Conservation (phyloP, 2,329 filamentous ascomycete species). For the Orbilia oligospora region DNA sequence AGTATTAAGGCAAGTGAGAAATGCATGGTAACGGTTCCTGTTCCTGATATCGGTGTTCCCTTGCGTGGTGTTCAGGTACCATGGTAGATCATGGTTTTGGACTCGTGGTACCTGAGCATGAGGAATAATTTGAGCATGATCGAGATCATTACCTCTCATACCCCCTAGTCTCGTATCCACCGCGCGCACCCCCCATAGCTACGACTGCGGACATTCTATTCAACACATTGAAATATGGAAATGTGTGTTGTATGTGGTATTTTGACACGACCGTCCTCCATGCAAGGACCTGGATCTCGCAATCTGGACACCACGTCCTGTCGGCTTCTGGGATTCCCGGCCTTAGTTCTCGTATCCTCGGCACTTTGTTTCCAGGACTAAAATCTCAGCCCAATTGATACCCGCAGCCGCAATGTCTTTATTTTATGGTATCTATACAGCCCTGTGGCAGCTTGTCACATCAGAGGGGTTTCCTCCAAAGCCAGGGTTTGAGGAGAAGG, state of each 20-base stretch:
- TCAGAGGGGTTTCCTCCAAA: conserved; percentile 65
- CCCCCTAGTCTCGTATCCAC: no score
- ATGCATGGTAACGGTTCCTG: neutral
- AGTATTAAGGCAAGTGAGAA: neutral
- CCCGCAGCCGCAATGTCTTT: conserved; percentile 13
- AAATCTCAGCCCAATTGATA: neutral
- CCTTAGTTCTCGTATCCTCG: neutral
- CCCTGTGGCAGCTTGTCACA: conserved; percentile 5
- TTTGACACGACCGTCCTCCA: neutral
- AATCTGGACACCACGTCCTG: neutral
- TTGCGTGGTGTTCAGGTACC: conserved; percentile 7
- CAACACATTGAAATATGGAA: neutral
- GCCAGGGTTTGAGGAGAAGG: conserved; percentile 68
- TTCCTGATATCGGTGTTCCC: no score
- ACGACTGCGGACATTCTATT: no score
- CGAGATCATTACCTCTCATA: neutral
- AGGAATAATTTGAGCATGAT: conserved; percentile 32
- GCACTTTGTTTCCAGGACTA: conserved; percentile 12
- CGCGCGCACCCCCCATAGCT: no score
- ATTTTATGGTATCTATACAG: conserved; percentile 18
- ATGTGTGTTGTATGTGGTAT: conserved; percentile 11
- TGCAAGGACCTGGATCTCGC: neutral
- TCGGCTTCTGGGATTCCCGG: conserved; percentile 4
- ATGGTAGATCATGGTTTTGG: neutral
- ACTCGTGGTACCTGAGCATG: conserved; percentile 7